Percentiles rank a stretch among this genome's conserved stretches.
phyloP scores from a whole-genome alignment of 768 basidiomycete genomes.

The Paxillus involutus region DNA sequence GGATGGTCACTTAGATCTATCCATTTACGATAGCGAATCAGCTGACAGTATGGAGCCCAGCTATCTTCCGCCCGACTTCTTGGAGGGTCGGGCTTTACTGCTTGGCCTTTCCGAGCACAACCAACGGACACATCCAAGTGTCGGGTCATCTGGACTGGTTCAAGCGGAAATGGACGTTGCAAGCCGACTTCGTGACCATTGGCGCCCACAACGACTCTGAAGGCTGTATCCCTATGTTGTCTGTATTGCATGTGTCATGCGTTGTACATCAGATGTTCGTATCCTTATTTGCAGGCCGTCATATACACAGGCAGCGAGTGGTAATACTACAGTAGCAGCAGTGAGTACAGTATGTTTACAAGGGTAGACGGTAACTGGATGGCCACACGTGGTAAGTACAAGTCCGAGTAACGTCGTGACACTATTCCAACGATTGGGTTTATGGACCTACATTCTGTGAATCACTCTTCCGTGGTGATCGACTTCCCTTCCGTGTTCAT shows the following conservation, averaged over 20 bases:
- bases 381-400: not conserved
- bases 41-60: slow-evolving; percentile 1
- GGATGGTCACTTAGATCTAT: not conserved
- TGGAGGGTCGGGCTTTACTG: slow-evolving; percentile 55
- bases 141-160: slow-evolving; percentile 31
- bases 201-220: slow-evolving; percentile 62
- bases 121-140: slow-evolving; percentile 6
- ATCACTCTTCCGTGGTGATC: slow-evolving; percentile 24
- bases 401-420: not conserved
- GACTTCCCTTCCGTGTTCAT: slow-evolving; percentile 28
- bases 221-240: not conserved
- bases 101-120: slow-evolving; percentile 32
- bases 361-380: not conserved
- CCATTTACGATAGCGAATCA: not conserved
- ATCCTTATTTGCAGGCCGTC: not conserved
- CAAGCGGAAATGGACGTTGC: slow-evolving; percentile 65
- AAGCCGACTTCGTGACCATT: slow-evolving; percentile 55
- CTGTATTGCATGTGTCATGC: not conserved
- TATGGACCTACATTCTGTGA: slow-evolving; percentile 20
- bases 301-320: not conserved
- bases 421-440: not conserved
- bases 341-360: not conserved
- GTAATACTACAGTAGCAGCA: not conserved
- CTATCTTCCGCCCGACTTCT: slow-evolving; percentile 30
- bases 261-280: not conserved